Conservation (phyloP, 2,329 filamentous ascomycete genomes). For the Alternaria arbusti region DNA sequence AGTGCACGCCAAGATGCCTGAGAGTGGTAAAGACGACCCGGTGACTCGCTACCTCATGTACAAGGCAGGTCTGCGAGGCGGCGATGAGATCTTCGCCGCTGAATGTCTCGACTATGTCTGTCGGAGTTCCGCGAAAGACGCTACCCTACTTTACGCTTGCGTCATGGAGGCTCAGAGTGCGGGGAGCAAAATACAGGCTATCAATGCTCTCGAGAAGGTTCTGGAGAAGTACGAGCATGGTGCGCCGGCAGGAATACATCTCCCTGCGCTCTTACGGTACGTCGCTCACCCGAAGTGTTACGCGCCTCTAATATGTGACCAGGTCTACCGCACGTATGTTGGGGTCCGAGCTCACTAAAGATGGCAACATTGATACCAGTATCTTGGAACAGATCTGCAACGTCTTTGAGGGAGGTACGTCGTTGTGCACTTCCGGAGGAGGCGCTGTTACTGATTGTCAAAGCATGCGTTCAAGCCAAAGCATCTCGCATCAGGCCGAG, state of each 20-base stretch:
- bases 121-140: conserved; percentile 59
- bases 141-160: conserved; percentile 78
- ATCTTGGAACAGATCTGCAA: conserved; percentile 60
- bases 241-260: conserved; percentile 59
- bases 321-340: conserved; percentile 56
- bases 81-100: conserved; percentile 64
- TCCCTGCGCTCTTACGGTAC: conserved; percentile 70
- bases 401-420: conserved; percentile 58
- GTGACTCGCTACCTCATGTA: conserved; percentile 78
- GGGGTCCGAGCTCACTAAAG: conserved; percentile 50
- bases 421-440: neutral
- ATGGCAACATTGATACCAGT: conserved; percentile 29
- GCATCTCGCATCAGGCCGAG: conserved; percentile 51
- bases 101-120: conserved; percentile 69
- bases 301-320: conserved; percentile 8
- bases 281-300: conserved; percentile 48
- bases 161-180: conserved; percentile 75
- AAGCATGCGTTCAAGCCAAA: conserved; percentile 56
- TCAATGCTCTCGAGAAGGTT: conserved; percentile 65
- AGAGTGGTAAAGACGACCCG: conserved; percentile 63
- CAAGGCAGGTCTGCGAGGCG: conserved; percentile 68
- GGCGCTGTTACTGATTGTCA: conserved; percentile 47
- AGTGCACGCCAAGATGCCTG: conserved; percentile 66
- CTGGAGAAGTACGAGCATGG: conserved; percentile 62
- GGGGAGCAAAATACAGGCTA: conserved; percentile 66